phyloP scores from a whole-genome alignment of 495 filamentous ascomycete species.

The Aspergillus leporis region DNA sequence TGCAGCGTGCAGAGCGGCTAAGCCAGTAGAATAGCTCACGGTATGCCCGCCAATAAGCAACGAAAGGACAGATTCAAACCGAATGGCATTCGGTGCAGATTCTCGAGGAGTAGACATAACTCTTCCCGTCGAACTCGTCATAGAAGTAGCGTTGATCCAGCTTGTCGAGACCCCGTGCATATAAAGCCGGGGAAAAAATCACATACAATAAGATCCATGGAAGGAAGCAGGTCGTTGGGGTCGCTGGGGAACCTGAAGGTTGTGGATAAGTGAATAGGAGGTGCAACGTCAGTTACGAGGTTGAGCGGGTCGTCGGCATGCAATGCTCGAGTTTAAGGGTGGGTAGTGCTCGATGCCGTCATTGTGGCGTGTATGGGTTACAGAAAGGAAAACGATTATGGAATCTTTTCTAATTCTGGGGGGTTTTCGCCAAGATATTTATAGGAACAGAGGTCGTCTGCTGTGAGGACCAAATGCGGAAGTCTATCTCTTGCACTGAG shows the following conservation, averaged over 20 bases:
- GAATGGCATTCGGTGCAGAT: conserved; percentile 66
- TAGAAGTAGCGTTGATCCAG: neutral
- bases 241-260: conserved; percentile 74
- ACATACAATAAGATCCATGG: conserved; percentile 28
- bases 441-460: too few relatives aligned
- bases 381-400: too few relatives aligned
- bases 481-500: too few relatives aligned
- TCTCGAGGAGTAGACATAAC: conserved; percentile 70
- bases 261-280: conserved; percentile 77
- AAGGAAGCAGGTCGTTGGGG: conserved; percentile 55
- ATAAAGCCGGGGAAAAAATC: neutral
- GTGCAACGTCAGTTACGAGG: conserved; percentile 68
- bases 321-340: conserved; percentile 61
- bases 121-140: conserved; percentile 24
- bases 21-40: conserved; percentile 73
- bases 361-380: neutral
- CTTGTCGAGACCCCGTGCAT: neutral
- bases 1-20: conserved; percentile 79
- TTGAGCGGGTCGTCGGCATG: conserved; percentile 77
- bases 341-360: conserved; percentile 6
- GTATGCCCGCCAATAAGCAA: conserved; percentile 62
- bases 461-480: too few relatives aligned
- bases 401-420: too few relatives aligned
- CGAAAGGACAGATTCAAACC: conserved; percentile 72
- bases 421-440: too few relatives aligned